Evolutionary conservation across 2,329 filamentous ascomycete species (phyloP).

Genomic region (Hypomyces perniciosus): DNA sequence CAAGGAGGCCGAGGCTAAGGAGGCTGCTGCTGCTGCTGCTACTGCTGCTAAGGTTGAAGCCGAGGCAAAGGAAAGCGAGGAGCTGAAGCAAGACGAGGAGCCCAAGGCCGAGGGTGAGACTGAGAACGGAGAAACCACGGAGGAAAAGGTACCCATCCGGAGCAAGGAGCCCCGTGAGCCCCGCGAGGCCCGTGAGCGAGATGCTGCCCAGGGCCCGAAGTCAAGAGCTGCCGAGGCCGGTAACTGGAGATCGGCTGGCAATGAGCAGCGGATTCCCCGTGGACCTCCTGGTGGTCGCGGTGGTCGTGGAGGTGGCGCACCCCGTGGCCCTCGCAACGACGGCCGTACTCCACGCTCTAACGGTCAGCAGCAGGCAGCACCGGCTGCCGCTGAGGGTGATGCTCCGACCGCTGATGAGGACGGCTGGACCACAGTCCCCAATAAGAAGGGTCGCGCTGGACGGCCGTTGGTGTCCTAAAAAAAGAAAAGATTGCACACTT

Average conservation of each 20-base stretch:
- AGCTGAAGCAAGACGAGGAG: conserved; percentile 23
- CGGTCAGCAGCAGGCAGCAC: conserved; percentile 32
- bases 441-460: conserved; percentile 33
- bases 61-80: conserved; percentile 25
- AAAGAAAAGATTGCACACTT: conserved; percentile 30
- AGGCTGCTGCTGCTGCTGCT: conserved; percentile 29
- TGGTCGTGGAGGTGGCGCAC: conserved; percentile 35
- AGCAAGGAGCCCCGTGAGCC: conserved; percentile 30
- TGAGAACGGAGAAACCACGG: conserved; percentile 30
- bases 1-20: conserved; percentile 35
- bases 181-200: conserved; percentile 34
- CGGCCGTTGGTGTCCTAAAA: conserved; percentile 25
- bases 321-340: conserved; percentile 39
- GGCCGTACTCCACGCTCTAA: conserved; percentile 44
- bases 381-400: conserved; percentile 24
- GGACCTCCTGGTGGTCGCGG: conserved; percentile 39
- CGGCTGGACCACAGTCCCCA: conserved; percentile 55
- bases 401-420: conserved; percentile 47
- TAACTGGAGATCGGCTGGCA: conserved; percentile 53
- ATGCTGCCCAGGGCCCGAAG: conserved; percentile 41
- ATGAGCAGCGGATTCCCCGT: conserved; percentile 42
- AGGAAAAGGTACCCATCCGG: conserved; percentile 43
- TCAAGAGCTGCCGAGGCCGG: conserved; percentile 52
- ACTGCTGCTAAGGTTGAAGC: conserved; percentile 37
- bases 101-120: conserved; percentile 29